Percentiles rank a stretch among this genome's conserved stretches.
Conservation (phyloP, 208 protist species). For the Acanthamoeba healyi region DNA sequence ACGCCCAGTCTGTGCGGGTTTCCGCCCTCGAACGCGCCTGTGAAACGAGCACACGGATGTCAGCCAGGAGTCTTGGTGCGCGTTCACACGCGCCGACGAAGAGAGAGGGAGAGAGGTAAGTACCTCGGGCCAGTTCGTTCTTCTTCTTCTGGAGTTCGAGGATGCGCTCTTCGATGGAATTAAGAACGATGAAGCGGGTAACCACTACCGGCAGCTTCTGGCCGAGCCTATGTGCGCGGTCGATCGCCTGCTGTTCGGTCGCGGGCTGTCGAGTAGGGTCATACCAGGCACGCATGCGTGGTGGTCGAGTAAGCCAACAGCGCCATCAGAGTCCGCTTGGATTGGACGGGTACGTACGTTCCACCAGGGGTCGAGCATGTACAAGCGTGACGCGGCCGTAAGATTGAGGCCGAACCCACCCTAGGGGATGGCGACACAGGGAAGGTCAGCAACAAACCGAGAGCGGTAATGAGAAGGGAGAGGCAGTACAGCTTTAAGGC, state of each 20-base stretch:
- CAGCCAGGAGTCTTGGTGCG: too few relatives aligned
- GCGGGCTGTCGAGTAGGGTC: too few relatives aligned
- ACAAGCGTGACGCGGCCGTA: constrained; percentile 80
- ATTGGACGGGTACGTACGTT: too few relatives aligned
- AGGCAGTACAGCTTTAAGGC: constrained; percentile 80
- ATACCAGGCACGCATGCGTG: too few relatives aligned
- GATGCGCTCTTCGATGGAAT: constrained; percentile 40
- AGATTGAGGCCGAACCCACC: constrained; percentile 85
- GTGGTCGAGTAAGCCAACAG: too few relatives aligned
- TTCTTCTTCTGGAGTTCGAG: constrained; percentile 17
- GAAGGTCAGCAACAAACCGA: background rate
- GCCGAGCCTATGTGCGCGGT: constrained; percentile 18
- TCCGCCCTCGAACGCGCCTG: background rate
- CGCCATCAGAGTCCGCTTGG: too few relatives aligned
- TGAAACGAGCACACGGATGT: too few relatives aligned
- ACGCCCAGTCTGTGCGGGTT: too few relatives aligned
- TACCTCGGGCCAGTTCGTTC: constrained; percentile 29
- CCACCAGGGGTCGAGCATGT: constrained; percentile 90
- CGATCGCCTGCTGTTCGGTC: constrained; percentile 11
- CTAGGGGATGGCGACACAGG: background rate
- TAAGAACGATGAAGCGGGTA: background rate
- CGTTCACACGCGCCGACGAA: too few relatives aligned
- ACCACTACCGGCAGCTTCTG: background rate
- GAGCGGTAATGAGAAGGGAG: too few relatives aligned
- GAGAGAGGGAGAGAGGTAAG: too few relatives aligned